Evolutionary conservation across 2,329 filamentous ascomycete genomes (phyloP), one percentile per base, ranked within the genome.

Genomic region (Pezicula radicicola): DNA sequence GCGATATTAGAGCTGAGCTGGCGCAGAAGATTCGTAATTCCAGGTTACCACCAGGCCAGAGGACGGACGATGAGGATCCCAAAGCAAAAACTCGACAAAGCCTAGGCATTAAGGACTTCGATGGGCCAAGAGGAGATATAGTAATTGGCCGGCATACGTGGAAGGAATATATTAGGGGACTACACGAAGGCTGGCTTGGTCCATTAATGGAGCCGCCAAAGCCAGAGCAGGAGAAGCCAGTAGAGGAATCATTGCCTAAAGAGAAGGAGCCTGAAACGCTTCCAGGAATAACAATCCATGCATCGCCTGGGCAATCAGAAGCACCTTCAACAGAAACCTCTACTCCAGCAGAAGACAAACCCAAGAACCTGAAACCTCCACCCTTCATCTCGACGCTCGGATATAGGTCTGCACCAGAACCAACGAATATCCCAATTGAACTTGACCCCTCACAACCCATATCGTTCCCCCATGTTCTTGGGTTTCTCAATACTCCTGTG

Each of bases 101-200:
- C 58, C 83, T 84, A 55, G 86, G 86, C 6, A 81, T 93, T 9
- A 77, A 75, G 25, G 84, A 89, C 33, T 93, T 87, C 64, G 77
- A 85, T 4, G 92, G 89, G 9, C 76, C 87, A 19, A 80, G 81
- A 56, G 94, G 94, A 42, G 93, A 97, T 66, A 78, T 99, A 48
- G 84, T 97, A 16, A 83, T 99, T 62, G 94, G 94, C 12, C 78
- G 93, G 51, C 89, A 97, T 67, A 87, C 93, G 9, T 99, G 94
- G 94, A 99, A 97, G 73, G 94, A 99, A 72, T 99, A 97, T 68
- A 76, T 97, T 21, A 81, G 92, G 53, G 94, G 94, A 43, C 67
- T 97, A 59, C 94, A 99, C 68, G 94, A 99, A 72, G 94, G 94
- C 51, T 99, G 94, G 93, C 74, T 99, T 21, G 93, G 94, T 0